Base-by-base conservation (phyloP, 179 eudicot species). In the Beta lomatogona region DNA sequence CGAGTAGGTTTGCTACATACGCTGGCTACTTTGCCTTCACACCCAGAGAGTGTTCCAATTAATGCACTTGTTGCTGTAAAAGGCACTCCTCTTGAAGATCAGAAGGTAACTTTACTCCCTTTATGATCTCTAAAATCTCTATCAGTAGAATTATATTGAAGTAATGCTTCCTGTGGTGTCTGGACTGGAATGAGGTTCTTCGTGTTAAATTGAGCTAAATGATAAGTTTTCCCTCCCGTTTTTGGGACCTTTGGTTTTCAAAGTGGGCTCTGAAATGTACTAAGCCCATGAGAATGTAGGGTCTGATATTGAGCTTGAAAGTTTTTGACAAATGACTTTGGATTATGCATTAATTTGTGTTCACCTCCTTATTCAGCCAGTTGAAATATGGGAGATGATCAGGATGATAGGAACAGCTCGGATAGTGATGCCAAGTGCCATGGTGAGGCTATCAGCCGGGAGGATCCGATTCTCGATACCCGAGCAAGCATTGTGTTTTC, bases 21-120 rank as follows among this genome's bases (percentile, higher is more conserved):
- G 25, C 80, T 96, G 86, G 97, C 99, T 77, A 96, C 99, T 41
- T 94, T 96, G 65, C 99, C 98, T 52, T 48, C 89, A 22, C 99
- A 96, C 87, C 99, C 99, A 25, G 99, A 96, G 87, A 96, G 99
- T 87, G 99, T 96, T 82, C 99, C 99, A 15, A 96, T 96, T 79
- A 96, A 96, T 83, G 98, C 99, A 81, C 94, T 96, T n/a, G 28
- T 96, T 75, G 92, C 99, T 45, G 97, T 96, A 4, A 93, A 93
- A 90, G 99, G 99, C 89, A 96, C 99, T 70, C 99, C 99, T 83
- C 93, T 96, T 31, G 88, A 96, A 91, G 89, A 94, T 89, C 99
- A 96, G 75, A 92, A 92, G 98, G 99, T 95, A 83, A 82, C 55
- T 3, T 66, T 60, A 55, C 54, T 71, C 71, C 11, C 25, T 58